Evolutionary conservation across 2,329 filamentous ascomycete species (phyloP).

Genomic region (Cladosporium cucumerinum): DNA sequence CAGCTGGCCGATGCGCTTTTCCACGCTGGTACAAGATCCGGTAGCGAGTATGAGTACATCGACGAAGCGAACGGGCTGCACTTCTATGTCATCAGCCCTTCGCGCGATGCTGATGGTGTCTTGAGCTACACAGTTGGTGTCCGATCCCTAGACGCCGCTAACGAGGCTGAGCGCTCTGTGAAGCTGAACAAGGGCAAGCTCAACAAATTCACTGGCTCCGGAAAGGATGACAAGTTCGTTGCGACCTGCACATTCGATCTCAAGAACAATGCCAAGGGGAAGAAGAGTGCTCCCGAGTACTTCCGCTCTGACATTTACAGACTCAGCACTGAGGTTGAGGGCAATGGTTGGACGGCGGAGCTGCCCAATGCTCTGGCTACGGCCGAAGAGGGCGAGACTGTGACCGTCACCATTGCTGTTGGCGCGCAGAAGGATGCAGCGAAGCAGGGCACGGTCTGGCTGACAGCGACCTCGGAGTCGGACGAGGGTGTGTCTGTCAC

Average conservation of each 20-base stretch:
- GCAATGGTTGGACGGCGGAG: constrained; percentile 47
- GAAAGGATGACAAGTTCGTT: not conserved
- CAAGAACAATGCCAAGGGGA: constrained; percentile 42
- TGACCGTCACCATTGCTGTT: constrained; percentile 33
- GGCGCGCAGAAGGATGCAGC: constrained; percentile 40
- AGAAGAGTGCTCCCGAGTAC: constrained; percentile 38
- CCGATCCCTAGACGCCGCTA: constrained; percentile 39
- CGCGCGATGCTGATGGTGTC: constrained; percentile 43
- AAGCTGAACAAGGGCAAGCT: constrained; percentile 8
- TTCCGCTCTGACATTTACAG: constrained; percentile 48
- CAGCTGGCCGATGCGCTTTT: constrained; percentile 54
- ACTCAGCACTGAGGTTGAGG: constrained; percentile 44
- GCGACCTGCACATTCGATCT: constrained; percentile 48
- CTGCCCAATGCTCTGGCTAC: constrained; percentile 27
- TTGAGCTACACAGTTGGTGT: constrained; percentile 51
- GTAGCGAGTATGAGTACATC: constrained; percentile 49
- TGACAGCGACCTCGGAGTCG: constrained; percentile 16
- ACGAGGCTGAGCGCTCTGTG: constrained; percentile 24
- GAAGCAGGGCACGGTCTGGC: constrained; percentile 43
- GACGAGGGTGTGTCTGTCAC: constrained; percentile 3
- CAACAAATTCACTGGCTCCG: not conserved
- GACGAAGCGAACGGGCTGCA: constrained; percentile 50
- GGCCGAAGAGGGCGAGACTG: not conserved
- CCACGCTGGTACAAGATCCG: constrained; percentile 52
- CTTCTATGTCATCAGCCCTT: constrained; percentile 48